Conservation (phyloP, 495 filamentous ascomycete species). For the Xylaria intraflava region DNA sequence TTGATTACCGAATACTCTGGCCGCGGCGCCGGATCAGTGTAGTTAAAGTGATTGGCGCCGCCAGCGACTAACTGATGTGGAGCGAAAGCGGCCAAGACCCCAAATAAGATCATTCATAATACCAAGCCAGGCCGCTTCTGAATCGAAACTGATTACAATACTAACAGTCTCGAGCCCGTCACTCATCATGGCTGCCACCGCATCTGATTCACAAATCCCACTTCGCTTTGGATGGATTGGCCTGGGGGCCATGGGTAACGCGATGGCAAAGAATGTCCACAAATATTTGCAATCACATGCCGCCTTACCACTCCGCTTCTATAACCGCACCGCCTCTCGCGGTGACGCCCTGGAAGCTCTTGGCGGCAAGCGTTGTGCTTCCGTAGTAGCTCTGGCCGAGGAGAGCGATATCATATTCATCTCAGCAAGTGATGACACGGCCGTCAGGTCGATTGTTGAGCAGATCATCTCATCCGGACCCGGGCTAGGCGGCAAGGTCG, state of each 20-base stretch:
- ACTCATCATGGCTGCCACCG: background rate
- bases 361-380: conserved; percentile 24
- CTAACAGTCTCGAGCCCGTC: no score
- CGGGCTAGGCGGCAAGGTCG: conserved; percentile 25
- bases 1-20: no score
- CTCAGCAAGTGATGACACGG: conserved; percentile 28
- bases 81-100: no score
- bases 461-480: conserved; percentile 17
- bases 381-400: conserved; percentile 22
- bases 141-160: no score
- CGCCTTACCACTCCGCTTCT: conserved; percentile 22
- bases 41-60: no score
- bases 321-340: conserved; percentile 31
- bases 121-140: no score
- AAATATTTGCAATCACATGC: conserved; percentile 21
- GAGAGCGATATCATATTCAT: conserved; percentile 32
- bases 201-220: conserved; percentile 34
- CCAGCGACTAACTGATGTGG: no score
- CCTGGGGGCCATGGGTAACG: conserved; percentile 38
- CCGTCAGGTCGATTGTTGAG: conserved; percentile 16
- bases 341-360: conserved; percentile 24
- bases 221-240: conserved; percentile 23
- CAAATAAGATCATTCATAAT: no score
- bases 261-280: conserved; percentile 39
- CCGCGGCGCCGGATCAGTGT: no score